phyloP scores from a whole-genome alignment of 495 filamentous ascomycete genomes.

The Aspergillus carlsbadensis region DNA sequence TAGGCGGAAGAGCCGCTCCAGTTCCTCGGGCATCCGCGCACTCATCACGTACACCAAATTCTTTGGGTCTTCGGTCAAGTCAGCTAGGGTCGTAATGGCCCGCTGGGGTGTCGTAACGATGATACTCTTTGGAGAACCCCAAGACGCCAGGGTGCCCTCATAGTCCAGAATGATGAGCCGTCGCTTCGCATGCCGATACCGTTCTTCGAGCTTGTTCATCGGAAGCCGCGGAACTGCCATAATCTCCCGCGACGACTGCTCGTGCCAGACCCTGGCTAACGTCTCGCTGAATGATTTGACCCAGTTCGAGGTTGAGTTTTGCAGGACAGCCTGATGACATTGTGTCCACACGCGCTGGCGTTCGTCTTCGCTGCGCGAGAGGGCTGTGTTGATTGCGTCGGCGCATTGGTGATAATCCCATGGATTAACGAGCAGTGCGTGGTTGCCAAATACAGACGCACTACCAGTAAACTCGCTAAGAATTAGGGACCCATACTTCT shows the following conservation, averaged over 20 bases:
- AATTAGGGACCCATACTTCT: constrained; percentile 84
- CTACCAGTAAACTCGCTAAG: constrained; percentile 93
- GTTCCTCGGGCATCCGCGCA: constrained; percentile 77
- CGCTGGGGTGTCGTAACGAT: constrained; percentile 82
- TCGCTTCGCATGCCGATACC: constrained; percentile 61
- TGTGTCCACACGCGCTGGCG: constrained; percentile 71
- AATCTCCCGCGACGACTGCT: constrained; percentile 78
- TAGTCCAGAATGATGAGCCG: constrained; percentile 88
- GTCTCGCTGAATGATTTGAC: constrained; percentile 67
- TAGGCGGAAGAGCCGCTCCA: constrained; percentile 77
- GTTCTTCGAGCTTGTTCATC: constrained; percentile 55
- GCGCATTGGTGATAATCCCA: constrained; percentile 89
- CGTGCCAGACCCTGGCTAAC: constrained; percentile 70
- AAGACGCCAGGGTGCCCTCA: constrained; percentile 85
- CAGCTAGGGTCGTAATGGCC: constrained; percentile 74
- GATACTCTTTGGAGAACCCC: constrained; percentile 74
- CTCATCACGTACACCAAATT: constrained; percentile 96
- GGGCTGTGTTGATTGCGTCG: constrained; percentile 74
- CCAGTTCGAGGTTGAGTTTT: constrained; percentile 82
- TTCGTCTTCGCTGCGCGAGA: constrained; percentile 73
- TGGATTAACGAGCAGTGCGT: constrained; percentile 78
- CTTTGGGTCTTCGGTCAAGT: constrained; percentile 69
- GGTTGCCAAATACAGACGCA: constrained; percentile 74
- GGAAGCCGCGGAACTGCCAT: constrained; percentile 82
- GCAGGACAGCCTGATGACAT: constrained; percentile 71